Percentiles rank a stretch among this genome's conserved stretches.
These are phyloP conservation scores for Ascochyta koolunga DNA, from an alignment of 2,329 filamentous ascomycete species.

Conservation along the genomic window DNA sequence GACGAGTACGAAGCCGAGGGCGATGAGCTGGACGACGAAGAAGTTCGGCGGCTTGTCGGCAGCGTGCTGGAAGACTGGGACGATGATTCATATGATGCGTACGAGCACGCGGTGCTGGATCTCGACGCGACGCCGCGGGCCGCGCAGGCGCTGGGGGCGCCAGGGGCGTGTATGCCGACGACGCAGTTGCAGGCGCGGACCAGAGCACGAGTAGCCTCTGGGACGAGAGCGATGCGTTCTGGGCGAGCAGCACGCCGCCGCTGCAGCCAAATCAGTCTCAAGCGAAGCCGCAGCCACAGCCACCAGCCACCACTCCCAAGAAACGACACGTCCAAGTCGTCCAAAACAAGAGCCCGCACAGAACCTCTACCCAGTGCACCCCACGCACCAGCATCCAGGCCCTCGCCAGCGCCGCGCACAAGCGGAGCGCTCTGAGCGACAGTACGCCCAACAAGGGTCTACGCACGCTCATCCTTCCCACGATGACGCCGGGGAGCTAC, in stretches of 20 bases:
- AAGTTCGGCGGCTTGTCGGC: slow-evolving; percentile 27
- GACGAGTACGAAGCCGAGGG: slow-evolving; percentile 19
- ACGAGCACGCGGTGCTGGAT: neutral
- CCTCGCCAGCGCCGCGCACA: slow-evolving; percentile 4
- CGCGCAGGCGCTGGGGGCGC: neutral
- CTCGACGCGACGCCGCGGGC: slow-evolving; percentile 11
- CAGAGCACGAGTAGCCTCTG: slow-evolving; percentile 1
- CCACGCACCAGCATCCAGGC: neutral
- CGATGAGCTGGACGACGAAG: slow-evolving; percentile 27
- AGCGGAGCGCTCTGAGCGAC: slow-evolving; percentile 25
- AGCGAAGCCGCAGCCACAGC: neutral
- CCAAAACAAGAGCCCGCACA: neutral
- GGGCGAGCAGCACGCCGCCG: slow-evolving; percentile 2
- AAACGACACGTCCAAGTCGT: neutral
- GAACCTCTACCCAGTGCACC: neutral
- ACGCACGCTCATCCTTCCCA: slow-evolving; percentile 24
- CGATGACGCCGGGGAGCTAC: slow-evolving; percentile 38
- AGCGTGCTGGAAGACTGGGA: slow-evolving; percentile 31
- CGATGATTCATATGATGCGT: slow-evolving; percentile 13
- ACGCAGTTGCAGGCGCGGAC: neutral
- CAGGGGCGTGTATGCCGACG: neutral
- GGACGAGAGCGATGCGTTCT: slow-evolving; percentile 17
- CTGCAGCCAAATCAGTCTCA: neutral
- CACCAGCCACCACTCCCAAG: neutral
- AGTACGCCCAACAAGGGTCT: slow-evolving; percentile 31